These are phyloP conservation scores for Dichotomopilus funicola DNA, from an alignment of 2,329 filamentous ascomycete species.

Conservation along the genomic window DNA sequence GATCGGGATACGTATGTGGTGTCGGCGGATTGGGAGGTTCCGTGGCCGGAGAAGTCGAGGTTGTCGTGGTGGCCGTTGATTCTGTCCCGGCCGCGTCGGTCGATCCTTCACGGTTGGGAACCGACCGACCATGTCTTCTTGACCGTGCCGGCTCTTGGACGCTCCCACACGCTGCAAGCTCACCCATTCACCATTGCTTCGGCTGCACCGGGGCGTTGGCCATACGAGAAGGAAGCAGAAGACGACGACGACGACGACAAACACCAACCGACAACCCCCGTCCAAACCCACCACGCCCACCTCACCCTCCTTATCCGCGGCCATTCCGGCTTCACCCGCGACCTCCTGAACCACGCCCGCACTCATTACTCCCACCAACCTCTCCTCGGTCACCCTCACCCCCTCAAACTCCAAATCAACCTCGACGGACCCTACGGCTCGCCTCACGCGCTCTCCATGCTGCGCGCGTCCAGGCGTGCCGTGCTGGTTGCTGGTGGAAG, in stretches of 20 bases:
- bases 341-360: slow-evolving; percentile 47
- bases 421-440: slow-evolving; percentile 63
- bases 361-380: too few relatives aligned
- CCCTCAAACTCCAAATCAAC: too few relatives aligned
- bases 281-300: slow-evolving; percentile 34
- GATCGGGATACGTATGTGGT: slow-evolving; percentile 48
- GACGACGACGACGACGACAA: neutral
- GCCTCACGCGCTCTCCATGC: slow-evolving; percentile 45
- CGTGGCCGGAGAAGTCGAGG: neutral
- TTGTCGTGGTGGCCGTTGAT: neutral
- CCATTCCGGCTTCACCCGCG: slow-evolving; percentile 52
- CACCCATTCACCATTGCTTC: slow-evolving; percentile 64
- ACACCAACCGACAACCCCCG: neutral
- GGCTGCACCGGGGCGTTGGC: slow-evolving; percentile 29
- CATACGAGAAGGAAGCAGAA: neutral
- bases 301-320: slow-evolving; percentile 54
- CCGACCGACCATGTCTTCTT: slow-evolving; percentile 60
- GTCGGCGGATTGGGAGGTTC: slow-evolving; percentile 34
- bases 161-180: slow-evolving; percentile 48
- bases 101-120: slow-evolving; percentile 43
- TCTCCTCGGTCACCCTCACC: too few relatives aligned
- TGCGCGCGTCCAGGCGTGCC: slow-evolving; percentile 42
- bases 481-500: slow-evolving; percentile 57
- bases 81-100: neutral
- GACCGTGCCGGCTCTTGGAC: slow-evolving; percentile 48